Percentiles rank a stretch among this genome's conserved stretches.
Conservation (phyloP, 192 early-diverging fungal genomes). For the Backusella sp. region DNA sequence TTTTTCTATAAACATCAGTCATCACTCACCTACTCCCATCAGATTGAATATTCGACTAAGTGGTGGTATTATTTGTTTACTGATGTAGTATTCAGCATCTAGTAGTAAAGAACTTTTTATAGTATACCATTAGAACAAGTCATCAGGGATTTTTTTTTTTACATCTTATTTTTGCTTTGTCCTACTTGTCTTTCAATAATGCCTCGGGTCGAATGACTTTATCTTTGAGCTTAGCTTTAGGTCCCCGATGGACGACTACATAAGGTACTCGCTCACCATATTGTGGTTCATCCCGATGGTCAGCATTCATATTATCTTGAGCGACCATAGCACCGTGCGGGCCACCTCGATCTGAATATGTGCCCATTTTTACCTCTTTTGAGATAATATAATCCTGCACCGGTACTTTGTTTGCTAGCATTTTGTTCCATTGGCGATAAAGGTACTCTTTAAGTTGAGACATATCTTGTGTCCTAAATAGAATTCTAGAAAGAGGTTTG, state of each 20-base stretch:
- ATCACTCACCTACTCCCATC: slow-evolving; percentile 56
- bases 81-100: slow-evolving; percentile 83
- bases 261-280: slow-evolving; percentile 90
- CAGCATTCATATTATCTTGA: slow-evolving; percentile 60
- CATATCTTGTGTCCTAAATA: slow-evolving; percentile 83
- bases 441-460: slow-evolving; percentile 77
- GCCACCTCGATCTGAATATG: slow-evolving; percentile 56
- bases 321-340: slow-evolving; percentile 39
- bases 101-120: slow-evolving; percentile 48
- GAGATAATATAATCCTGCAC: slow-evolving; percentile 86
- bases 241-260: slow-evolving; percentile 74
- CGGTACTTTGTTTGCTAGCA: slow-evolving; percentile 64
- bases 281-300: slow-evolving; percentile 78
- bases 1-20: background rate
- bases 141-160: background rate
- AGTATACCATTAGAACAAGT: background rate
- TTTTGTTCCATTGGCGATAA: slow-evolving; percentile 65
- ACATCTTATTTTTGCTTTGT: background rate
- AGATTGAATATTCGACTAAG: slow-evolving; percentile 77
- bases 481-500: slow-evolving; percentile 40
- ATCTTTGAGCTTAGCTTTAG: slow-evolving; percentile 66
- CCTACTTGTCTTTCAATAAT: slow-evolving; percentile 56
- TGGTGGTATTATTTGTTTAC: slow-evolving; percentile 80
- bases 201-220: slow-evolving; percentile 68
- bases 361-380: slow-evolving; percentile 80